phyloP scores from a whole-genome alignment of 768 basidiomycete genomes.

The Candolleomyces eurysporus region DNA sequence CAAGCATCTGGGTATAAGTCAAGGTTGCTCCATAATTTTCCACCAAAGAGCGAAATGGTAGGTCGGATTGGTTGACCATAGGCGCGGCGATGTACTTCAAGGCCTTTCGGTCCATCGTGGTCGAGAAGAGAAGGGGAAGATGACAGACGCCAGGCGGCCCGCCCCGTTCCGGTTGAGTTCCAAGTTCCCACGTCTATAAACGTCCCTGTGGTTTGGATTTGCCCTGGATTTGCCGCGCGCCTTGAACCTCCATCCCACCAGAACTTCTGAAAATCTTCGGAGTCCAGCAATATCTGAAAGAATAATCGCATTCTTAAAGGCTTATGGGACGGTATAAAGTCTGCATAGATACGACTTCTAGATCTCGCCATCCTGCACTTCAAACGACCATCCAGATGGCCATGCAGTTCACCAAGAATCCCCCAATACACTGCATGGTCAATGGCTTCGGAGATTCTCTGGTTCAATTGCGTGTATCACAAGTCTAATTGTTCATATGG shows the following conservation, averaged over 20 bases:
- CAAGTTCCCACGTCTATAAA: not conserved
- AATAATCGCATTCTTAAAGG: not conserved
- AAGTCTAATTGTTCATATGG: not conserved
- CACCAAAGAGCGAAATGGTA: conserved; percentile 66
- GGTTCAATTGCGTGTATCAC: too few relatives aligned
- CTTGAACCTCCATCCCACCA: not conserved
- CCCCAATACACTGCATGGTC: too few relatives aligned
- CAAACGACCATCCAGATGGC: too few relatives aligned
- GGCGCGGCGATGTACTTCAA: conserved; percentile 59
- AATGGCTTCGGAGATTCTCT: too few relatives aligned
- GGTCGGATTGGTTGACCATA: conserved; percentile 80
- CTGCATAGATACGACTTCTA: too few relatives aligned
- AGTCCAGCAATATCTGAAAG: not conserved
- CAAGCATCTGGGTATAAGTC: conserved; percentile 78
- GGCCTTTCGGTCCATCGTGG: conserved; percentile 17
- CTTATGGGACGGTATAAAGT: too few relatives aligned
- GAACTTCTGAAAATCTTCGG: not conserved
- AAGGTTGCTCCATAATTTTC: conserved; percentile 63
- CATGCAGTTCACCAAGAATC: too few relatives aligned
- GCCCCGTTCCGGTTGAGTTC: not conserved
- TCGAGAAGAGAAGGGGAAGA: not conserved
- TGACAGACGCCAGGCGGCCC: not conserved
- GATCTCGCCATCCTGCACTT: too few relatives aligned
- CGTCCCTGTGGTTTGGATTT: not conserved
- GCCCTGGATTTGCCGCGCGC: not conserved